phyloP scores from a whole-genome alignment of 2,329 filamentous ascomycete genomes.

The Myriosclerotinia scirpicola region DNA sequence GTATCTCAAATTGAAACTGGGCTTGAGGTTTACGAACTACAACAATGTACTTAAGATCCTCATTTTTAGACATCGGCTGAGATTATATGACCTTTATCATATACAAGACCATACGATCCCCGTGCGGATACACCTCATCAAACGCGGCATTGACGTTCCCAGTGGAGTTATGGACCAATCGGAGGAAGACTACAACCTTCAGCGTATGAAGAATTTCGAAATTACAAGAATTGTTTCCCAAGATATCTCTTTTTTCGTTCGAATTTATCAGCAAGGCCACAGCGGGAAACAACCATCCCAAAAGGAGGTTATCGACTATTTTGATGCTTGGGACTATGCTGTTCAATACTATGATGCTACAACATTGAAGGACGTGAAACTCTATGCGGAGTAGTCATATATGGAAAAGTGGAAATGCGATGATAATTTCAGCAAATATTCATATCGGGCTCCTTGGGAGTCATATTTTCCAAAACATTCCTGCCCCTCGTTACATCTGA shows the following conservation, averaged over 20 bases:
- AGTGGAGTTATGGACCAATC: neutral
- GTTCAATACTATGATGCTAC: neutral
- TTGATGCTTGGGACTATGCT: neutral
- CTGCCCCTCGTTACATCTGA: neutral
- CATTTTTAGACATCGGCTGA: neutral
- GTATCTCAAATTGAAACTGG: neutral
- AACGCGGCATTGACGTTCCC: neutral
- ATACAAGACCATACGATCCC: neutral
- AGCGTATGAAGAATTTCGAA: neutral
- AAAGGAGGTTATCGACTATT: neutral
- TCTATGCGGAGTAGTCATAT: neutral
- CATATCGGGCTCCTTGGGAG: neutral
- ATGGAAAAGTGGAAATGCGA: neutral
- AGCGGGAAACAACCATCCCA: neutral
- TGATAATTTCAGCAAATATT: neutral
- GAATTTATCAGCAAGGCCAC: neutral
- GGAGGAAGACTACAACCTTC: neutral
- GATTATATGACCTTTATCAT: slow-evolving; percentile 3
- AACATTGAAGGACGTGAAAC: neutral
- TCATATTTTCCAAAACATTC: neutral
- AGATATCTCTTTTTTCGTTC: slow-evolving; percentile 2
- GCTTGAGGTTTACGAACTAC: neutral
- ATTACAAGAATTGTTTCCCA: neutral
- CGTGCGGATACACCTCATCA: neutral
- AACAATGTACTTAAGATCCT: neutral